Conservation (phyloP, 139 green algal species). For the Deuterostichococcus epilithicus region DNA sequence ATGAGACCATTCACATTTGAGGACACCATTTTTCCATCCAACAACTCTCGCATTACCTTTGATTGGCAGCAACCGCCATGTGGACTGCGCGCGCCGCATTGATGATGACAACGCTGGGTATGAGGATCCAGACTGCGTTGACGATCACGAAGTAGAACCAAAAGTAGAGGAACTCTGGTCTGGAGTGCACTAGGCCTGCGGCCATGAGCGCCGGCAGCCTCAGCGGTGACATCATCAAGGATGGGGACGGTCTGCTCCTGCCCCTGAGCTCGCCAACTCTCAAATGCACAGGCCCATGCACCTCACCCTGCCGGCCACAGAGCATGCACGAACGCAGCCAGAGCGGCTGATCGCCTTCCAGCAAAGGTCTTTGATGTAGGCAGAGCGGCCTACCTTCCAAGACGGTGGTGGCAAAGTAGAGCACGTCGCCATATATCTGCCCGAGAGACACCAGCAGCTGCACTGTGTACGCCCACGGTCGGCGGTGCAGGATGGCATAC, state of each 20-base stretch:
- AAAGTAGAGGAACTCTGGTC: constrained; percentile 83
- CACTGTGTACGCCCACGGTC: constrained; percentile 56
- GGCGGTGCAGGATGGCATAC: constrained; percentile 31
- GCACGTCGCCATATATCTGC: constrained; percentile 86
- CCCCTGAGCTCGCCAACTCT: too few relatives aligned
- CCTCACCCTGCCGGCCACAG: not conserved
- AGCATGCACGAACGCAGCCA: not conserved
- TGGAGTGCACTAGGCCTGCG: constrained; percentile 51
- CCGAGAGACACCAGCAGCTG: constrained; percentile 73
- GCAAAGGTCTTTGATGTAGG: not conserved
- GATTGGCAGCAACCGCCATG: not conserved
- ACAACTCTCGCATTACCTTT: too few relatives aligned
- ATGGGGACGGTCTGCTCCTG: too few relatives aligned
- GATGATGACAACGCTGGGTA: constrained; percentile 36
- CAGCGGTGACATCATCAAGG: too few relatives aligned
- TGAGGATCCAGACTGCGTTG: constrained; percentile 74
- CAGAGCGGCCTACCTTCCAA: constrained; percentile 49
- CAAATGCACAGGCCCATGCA: too few relatives aligned
- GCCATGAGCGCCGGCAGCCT: not conserved
- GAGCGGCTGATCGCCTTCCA: not conserved
- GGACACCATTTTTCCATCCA: too few relatives aligned
- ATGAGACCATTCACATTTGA: too few relatives aligned
- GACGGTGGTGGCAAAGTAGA: constrained; percentile 81
- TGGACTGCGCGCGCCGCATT: constrained; percentile 7
- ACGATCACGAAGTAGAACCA: constrained; percentile 84